A percentile compares a stretch with the other conserved stretches of the same genome.
Evolutionary conservation across 1,284 basidiomycete species (phyloP).

Genomic region (Ustilago cynodontis): DNA sequence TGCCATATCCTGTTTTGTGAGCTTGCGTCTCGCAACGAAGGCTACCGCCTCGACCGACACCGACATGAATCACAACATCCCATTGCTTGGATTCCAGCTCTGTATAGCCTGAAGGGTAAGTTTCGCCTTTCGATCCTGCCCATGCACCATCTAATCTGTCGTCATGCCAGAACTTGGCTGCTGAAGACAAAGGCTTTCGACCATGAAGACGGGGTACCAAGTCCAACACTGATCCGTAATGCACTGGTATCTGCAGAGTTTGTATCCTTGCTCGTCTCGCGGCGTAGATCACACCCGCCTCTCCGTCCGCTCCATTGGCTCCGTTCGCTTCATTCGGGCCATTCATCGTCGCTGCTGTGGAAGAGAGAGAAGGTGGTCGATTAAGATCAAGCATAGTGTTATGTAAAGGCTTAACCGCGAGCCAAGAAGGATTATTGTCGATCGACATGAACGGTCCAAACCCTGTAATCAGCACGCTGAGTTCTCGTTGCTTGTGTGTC

Average conservation of each 20-base stretch:
- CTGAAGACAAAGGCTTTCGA: background rate
- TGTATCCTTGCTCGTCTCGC: conserved; percentile 27
- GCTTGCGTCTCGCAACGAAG: conserved; percentile 47
- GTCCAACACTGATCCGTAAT: conserved; percentile 44
- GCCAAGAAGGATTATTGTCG: conserved; percentile 48
- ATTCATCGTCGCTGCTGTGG: background rate
- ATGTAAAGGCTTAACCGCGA: conserved; percentile 44
- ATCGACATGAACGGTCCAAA: conserved; percentile 49
- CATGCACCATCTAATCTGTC: conserved; percentile 7
- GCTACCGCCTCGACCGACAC: conserved; percentile 32
- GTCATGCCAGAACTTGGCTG: conserved; percentile 43
- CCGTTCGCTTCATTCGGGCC: background rate
- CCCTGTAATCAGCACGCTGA: conserved; percentile 50
- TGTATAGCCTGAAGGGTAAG: conserved; percentile 35
- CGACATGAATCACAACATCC: conserved; percentile 52
- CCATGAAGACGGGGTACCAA: conserved; percentile 41
- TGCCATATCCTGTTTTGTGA: conserved; percentile 41
- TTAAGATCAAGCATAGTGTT: conserved; percentile 23
- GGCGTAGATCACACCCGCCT: background rate
- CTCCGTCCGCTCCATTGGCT: background rate
- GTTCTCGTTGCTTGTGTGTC: conserved; percentile 3
- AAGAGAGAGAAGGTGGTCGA: background rate
- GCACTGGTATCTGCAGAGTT: conserved; percentile 44
- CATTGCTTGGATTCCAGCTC: conserved; percentile 6
- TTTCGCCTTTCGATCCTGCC: background rate